Base-by-base conservation (phyloP, 1,284 basidiomycete species). In the Heterobasidion annosum region DNA sequence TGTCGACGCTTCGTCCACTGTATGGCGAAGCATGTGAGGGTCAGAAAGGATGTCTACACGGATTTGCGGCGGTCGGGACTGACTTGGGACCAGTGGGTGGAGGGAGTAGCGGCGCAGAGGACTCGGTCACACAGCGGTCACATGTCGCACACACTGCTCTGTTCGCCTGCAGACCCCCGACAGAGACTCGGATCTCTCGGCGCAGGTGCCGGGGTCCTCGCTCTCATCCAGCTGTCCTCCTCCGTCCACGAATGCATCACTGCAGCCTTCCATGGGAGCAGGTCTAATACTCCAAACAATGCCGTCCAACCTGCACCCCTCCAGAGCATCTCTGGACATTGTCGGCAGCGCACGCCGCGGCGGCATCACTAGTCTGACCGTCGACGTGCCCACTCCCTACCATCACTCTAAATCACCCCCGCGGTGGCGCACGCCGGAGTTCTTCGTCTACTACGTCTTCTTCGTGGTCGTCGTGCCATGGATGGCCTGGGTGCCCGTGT, bases 1-100 rank as follows among this genome's bases (percentile, higher is more conserved):
- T 9, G 88, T 91, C 46, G 90, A 91, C 35, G 85, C 76, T 62
- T 93, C 91, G 65, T 93, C 91, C 85, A 93, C 85, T 82, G 68
- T 59, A 51, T 64, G 68, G 59, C 64, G 67, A 59, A 59, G 48
- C 58, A 59, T 56, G 50, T 56, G 34, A 18, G n/a, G 10, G 44
- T 49, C 50, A 51, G 44, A 34, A 46, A 8, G 35, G 33, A 33
- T 15, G 12, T 18, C 19, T 7, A 15, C n/a, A 32, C 19, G 16
- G 15, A 16, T 34, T 19, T 34, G 35, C 18, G 34, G 25, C 16
- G 42, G 13, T 2, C 12, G 48, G 12, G 19, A 56, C 43, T 51
- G 50, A 55, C 54, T 51, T 25, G 25, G 25, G 25, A 25, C 25
- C 25, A 25, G 25, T 25, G 25, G 25, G 25, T 25, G 25, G 25